These are phyloP conservation scores for Elsinoe perseae DNA, from an alignment of 2,329 filamentous ascomycete species.

Conservation along the genomic window DNA sequence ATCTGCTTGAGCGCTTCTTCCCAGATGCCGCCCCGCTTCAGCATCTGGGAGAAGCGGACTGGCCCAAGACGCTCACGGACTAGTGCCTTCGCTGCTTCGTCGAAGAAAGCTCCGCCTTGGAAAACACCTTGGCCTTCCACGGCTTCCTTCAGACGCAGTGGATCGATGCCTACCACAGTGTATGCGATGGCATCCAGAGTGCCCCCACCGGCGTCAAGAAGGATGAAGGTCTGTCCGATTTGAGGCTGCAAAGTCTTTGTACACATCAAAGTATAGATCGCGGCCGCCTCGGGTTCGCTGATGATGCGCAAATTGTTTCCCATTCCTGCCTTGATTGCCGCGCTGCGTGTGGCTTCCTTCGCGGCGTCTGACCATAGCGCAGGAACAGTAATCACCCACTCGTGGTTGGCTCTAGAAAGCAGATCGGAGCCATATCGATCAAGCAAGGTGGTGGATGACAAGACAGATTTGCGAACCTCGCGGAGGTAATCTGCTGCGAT, in stretches of 20 bases:
- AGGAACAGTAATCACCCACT: constrained; percentile 73
- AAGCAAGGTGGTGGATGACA: constrained; percentile 57
- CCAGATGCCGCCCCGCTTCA: constrained; percentile 71
- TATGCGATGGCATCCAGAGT: constrained; percentile 73
- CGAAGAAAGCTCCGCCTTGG: constrained; percentile 70
- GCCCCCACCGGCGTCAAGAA: constrained; percentile 51
- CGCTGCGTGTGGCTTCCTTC: constrained; percentile 73
- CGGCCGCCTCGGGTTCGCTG: constrained; percentile 53
- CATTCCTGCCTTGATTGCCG: constrained; percentile 72
- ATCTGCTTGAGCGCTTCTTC: constrained; percentile 65
- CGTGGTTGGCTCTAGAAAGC: constrained; percentile 54
- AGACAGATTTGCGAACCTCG: constrained; percentile 68
- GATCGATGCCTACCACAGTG: constrained; percentile 46
- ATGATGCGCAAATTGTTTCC: constrained; percentile 69
- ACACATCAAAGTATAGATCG: constrained; percentile 62
- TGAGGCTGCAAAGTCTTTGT: constrained; percentile 68
- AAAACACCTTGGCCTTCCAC: constrained; percentile 73
- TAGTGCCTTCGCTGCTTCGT: constrained; percentile 67
- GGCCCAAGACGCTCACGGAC: constrained; percentile 42
- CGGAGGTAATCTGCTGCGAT: constrained; percentile 73
- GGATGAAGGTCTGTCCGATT: constrained; percentile 54
- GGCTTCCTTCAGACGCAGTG: constrained; percentile 63
- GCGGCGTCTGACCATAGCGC: constrained; percentile 79
- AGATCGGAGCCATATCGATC: constrained; percentile 48
- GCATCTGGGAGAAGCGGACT: constrained; percentile 61